Conservation (phyloP, 495 filamentous ascomycete species). For the Glonium stellatum region DNA sequence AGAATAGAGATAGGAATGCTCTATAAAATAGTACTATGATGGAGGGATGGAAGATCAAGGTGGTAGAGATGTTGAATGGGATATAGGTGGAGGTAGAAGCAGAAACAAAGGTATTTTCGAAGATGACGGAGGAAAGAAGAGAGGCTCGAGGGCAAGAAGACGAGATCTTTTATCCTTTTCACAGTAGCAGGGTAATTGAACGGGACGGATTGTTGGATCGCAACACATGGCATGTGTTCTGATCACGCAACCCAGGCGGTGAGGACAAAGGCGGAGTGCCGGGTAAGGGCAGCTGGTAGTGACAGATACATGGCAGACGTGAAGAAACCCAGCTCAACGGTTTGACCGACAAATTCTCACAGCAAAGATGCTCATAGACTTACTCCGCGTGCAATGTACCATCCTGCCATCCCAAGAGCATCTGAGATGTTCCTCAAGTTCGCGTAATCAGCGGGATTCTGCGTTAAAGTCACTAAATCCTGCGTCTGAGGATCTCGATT, state of each 20-base stretch:
- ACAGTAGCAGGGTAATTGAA: too few species aligned
- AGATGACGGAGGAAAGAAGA: not conserved
- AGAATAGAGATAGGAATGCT: not conserved
- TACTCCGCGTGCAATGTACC: conserved; percentile 31
- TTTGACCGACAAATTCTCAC: not conserved
- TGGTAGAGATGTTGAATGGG: too few species aligned
- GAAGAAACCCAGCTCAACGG: not conserved
- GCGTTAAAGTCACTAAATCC: conserved; percentile 12
- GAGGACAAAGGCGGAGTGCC: too few species aligned
- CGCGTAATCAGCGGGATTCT: not conserved
- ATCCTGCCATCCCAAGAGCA: conserved; percentile 28
- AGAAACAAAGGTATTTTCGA: not conserved
- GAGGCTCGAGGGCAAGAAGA: too few species aligned
- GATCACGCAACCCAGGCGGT: too few species aligned
- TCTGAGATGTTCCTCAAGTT: conserved; percentile 29
- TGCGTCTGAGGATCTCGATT: conserved; percentile 24
- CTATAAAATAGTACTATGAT: not conserved
- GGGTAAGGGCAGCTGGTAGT: too few species aligned
- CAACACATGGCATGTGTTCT: too few species aligned
- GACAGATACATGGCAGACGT: not conserved
- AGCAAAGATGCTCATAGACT: conserved; percentile 15
- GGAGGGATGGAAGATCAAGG: not conserved
- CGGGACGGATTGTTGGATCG: too few species aligned
- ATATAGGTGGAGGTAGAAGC: not conserved
- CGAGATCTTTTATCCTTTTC: too few species aligned